A percentile compares a stretch with the other conserved stretches of the same genome.
These are phyloP conservation scores for Nicotiana benthamiana DNA, from an alignment of 257 asterid species.

Conservation along the genomic window DNA sequence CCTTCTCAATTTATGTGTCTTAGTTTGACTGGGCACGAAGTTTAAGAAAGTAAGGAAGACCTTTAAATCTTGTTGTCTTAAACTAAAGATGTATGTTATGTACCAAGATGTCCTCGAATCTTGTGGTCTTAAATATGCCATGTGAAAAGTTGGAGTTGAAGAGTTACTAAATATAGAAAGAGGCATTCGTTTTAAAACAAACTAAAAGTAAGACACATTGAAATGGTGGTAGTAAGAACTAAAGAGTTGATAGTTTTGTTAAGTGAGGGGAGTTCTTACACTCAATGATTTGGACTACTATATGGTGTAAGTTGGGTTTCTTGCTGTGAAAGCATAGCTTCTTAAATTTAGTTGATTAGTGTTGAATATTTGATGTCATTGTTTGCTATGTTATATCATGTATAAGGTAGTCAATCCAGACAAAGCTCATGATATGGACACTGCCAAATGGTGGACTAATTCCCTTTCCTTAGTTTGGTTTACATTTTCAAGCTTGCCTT, in stretches of 20 bases:
- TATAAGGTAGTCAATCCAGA: background rate
- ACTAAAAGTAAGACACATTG: too few species aligned
- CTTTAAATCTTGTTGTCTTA: too few species aligned
- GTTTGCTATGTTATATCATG: background rate
- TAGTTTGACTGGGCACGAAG: too few species aligned
- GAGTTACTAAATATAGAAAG: too few species aligned
- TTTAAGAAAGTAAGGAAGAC: too few species aligned
- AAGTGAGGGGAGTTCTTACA: background rate
- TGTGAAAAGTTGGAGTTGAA: too few species aligned
- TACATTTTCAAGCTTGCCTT: background rate
- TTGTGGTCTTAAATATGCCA: too few species aligned
- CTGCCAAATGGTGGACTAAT: background rate
- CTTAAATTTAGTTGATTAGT: background rate
- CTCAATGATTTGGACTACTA: background rate
- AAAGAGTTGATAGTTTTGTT: background rate
- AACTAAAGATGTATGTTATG: too few species aligned
- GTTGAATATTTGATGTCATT: conserved; percentile 1
- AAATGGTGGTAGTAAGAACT: too few species aligned
- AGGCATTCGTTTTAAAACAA: too few species aligned
- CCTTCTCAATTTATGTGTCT: too few species aligned
- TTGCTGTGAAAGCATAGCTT: background rate
- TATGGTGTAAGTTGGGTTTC: background rate
- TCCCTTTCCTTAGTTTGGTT: background rate
- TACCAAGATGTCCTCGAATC: too few species aligned
- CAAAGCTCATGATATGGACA: background rate